Evolutionary conservation across 176 grass and related monocot genomes (phyloP).

Genomic region (Tuctoria greenei): DNA sequence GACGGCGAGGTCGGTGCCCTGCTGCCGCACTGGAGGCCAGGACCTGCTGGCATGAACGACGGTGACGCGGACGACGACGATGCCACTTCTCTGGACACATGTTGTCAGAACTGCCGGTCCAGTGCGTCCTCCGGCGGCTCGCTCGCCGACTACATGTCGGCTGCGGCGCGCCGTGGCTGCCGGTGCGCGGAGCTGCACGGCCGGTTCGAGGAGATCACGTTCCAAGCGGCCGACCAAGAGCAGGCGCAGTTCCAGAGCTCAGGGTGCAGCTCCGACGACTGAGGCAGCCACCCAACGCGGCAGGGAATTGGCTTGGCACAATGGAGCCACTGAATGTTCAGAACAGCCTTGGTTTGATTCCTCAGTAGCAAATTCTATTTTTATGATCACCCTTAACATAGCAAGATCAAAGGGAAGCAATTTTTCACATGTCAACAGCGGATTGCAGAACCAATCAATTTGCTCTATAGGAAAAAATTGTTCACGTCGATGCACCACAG

Average conservation of each 20-base stretch:
- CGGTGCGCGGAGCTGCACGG: constrained; percentile 52
- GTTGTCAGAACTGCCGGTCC: constrained; percentile 51
- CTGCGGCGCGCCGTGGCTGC: constrained; percentile 29
- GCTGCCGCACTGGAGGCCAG: constrained; percentile 63
- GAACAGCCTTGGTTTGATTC: not conserved
- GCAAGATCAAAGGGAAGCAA: constrained; percentile 25
- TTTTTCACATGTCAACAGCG: not conserved
- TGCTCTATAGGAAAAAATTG: not conserved
- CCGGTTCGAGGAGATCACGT: constrained; percentile 79
- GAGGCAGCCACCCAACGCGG: not conserved
- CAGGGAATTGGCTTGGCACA: not conserved
- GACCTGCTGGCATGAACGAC: constrained; percentile 44
- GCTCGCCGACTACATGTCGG: constrained; percentile 49
- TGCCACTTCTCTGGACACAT: not conserved
- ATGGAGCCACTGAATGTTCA: not conserved
- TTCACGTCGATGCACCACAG: not conserved
- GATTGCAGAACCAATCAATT: not conserved
- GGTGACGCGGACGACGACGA: not conserved
- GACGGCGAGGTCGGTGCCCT: constrained; percentile 58
- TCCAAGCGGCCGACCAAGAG: constrained; percentile 42
- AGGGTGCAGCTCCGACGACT: constrained; percentile 16
- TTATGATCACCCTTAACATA: not conserved
- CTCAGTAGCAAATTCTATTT: not conserved
- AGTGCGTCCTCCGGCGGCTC: constrained; percentile 56
- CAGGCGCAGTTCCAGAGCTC: constrained; percentile 29